Base-by-base conservation (phyloP, 768 basidiomycete species). In the Russula dissimulans region DNA sequence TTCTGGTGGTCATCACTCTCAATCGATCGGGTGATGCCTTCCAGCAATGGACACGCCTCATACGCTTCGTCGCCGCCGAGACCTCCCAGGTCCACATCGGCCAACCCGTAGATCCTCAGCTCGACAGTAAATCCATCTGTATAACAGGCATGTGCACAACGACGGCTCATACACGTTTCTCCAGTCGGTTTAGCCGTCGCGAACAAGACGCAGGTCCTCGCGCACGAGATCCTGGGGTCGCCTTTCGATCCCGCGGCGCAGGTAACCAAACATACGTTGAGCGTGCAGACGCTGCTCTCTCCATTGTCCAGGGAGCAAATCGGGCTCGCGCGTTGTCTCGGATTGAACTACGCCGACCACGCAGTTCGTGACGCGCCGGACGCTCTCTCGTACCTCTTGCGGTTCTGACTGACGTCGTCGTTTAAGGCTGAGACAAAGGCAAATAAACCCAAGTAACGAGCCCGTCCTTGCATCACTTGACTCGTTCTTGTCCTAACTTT, bases 261-360 rank as follows among this genome's bases (percentile, higher is more conserved):
- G 63, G 77, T 92, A 22, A 81, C 86, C 15, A 74, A 73, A 58
- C 82, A 76, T 22, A 70, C 86, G 0, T 74, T 91, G 46, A 90
- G 88, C 3, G 88, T 90, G 44, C 80, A 84, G 69, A 75, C 80
- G 44, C 80, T 92, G 41, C 78, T 92, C 17, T 74, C 82, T 3
- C 89, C 89, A 11, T 76, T 92, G 29, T 78, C 86, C 9, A 74
- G 79, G 44, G 81, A 85, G 61, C 77, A 89, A 67, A 76, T 90
- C 63, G 82, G 81, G 61, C 72, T 85, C 3, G 87, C 89, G 31
- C 80, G 89, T 11, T 90, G 88, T 71, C 72, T 92, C 12, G 89
- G 89, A 0, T 73, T 92, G 50, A 92, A 92, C 69, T 92, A 92
- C 68, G 79, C 80, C n/a, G 89, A 91, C 66, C 89, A 91, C 74